A percentile compares a stretch with the other conserved stretches of the same genome.
These are phyloP conservation scores for Bacidia gigantensis DNA, from an alignment of 495 filamentous ascomycete genomes.

Conservation along the genomic window DNA sequence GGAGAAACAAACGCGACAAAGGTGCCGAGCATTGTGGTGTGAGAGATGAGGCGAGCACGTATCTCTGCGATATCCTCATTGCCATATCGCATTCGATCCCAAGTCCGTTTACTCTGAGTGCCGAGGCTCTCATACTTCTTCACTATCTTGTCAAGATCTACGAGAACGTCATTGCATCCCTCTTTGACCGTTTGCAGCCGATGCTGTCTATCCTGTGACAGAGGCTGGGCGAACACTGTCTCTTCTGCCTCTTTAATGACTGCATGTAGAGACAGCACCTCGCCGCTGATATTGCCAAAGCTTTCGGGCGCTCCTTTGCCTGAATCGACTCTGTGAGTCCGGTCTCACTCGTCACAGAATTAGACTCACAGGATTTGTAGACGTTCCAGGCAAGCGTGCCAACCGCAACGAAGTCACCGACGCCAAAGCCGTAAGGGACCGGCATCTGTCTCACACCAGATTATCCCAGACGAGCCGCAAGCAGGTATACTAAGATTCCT, in stretches of 20 bases:
- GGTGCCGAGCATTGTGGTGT: conserved; percentile 21
- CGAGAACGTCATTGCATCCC: conserved; percentile 20
- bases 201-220: conserved; percentile 11
- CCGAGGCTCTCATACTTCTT: conserved; percentile 24
- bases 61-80: conserved; percentile 23
- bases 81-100: conserved; percentile 27
- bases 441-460: too few relatives aligned
- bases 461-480: too few relatives aligned
- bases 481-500: too few relatives aligned
- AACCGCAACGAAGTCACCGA: conserved; percentile 23
- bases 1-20: conserved; percentile 10
- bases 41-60: conserved; percentile 20
- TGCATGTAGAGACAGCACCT: conserved; percentile 26
- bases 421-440: conserved; percentile 19
- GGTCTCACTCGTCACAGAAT: background rate
- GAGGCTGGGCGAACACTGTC: conserved; percentile 14
- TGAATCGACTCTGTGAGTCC: too few relatives aligned
- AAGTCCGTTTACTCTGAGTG: conserved; percentile 24
- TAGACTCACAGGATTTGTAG: conserved; percentile 24
- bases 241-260: conserved; percentile 27
- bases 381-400: conserved; percentile 19
- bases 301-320: conserved; percentile 24
- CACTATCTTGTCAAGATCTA: conserved; percentile 21
- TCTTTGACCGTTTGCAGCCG: conserved; percentile 19
- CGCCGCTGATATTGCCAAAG: conserved; percentile 23